Evolutionary conservation across 179 eudicot genomes (phyloP), one percentile per base, ranked within the genome.

Genomic region (Dionaea muscipula): DNA sequence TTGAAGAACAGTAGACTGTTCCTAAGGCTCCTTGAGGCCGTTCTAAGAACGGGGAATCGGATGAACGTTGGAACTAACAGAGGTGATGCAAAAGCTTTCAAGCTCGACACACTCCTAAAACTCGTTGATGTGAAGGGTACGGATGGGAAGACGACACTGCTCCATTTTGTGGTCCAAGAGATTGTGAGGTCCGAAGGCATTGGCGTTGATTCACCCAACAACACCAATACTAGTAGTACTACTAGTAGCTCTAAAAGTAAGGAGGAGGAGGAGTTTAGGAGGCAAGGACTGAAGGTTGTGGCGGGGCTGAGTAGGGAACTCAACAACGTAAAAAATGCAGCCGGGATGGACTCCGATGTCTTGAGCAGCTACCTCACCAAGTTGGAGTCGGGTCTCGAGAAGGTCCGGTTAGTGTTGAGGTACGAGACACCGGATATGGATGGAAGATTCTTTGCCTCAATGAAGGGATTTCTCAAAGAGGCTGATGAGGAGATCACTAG

Each of bases 151-250:
- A 91, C 98, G 5, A 87, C 98, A 37, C 64, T 91, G 57, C 95
- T 91, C 47, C 98, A 91, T 71, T 91, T 91, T 71, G 98, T 91
- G 8, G 98, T 91, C 63, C 98, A 91, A 67, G 98, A 91, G 74
- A 87, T 91, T 23, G 78, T 85, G 63, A 68, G 82, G 59, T 82
- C 94, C 3, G 94, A 87, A 81, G 95, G 80, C 44, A 56, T 64
- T 36, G 64, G 64, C 36, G 62, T 83, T 51, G 68, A 77, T 39
- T 50, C 72, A 26, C 37, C 53, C 50, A 21, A 77, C 63, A 48
- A 52, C 48, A 33, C 54, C 33, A n/a, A n/a, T n/a, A n/a, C n/a
- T n/a, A n/a, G n/a, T 35, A 61, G 65, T 2, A 53, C 61, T 41
- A 70, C 70, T 60, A 41, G 64, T 17, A 73, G 63, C 59, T 46